Conservation (phyloP, 331 rosid species). For the Quercus phellos region DNA sequence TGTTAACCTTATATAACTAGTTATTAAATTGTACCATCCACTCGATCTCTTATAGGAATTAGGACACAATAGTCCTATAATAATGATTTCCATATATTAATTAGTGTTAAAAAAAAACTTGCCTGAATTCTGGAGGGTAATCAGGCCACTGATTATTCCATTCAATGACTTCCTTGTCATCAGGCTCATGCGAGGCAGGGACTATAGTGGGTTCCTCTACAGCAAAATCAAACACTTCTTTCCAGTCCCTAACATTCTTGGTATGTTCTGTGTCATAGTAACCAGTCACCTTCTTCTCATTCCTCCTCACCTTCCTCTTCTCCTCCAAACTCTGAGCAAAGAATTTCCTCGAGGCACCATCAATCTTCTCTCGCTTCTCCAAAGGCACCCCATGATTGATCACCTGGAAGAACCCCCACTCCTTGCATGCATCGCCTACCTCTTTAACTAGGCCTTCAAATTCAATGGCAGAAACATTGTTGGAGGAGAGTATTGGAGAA, state of each 20-base stretch:
- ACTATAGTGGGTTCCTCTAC: slow-evolving; percentile 36
- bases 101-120: neutral
- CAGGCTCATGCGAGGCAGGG: slow-evolving; percentile 31
- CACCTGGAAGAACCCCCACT: slow-evolving; percentile 83
- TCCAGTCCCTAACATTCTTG: slow-evolving; percentile 78
- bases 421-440: slow-evolving; percentile 49
- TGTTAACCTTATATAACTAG: too few relatives aligned
- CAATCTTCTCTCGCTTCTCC: slow-evolving; percentile 28
- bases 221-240: slow-evolving; percentile 56
- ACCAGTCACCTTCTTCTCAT: slow-evolving; percentile 22
- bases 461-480: slow-evolving; percentile 8
- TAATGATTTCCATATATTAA: too few relatives aligned
- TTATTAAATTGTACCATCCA: too few relatives aligned
- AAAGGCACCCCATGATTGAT: slow-evolving; percentile 55
- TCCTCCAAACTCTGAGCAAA: slow-evolving; percentile 60
- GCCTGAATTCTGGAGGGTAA: slow-evolving; percentile 52
- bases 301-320: slow-evolving; percentile 48
- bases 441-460: slow-evolving; percentile 32
- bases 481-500: slow-evolving; percentile 24
- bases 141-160: slow-evolving; percentile 51
- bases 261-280: slow-evolving; percentile 62
- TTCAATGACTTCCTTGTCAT: slow-evolving; percentile 22
- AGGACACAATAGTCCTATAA: too few relatives aligned
- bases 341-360: slow-evolving; percentile 36
- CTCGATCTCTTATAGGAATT: too few relatives aligned